A percentile compares a stretch with the other conserved stretches of the same genome.
Evolutionary conservation across 129 eudicot species (phyloP).

Genomic region (Artemisia tridentata): DNA sequence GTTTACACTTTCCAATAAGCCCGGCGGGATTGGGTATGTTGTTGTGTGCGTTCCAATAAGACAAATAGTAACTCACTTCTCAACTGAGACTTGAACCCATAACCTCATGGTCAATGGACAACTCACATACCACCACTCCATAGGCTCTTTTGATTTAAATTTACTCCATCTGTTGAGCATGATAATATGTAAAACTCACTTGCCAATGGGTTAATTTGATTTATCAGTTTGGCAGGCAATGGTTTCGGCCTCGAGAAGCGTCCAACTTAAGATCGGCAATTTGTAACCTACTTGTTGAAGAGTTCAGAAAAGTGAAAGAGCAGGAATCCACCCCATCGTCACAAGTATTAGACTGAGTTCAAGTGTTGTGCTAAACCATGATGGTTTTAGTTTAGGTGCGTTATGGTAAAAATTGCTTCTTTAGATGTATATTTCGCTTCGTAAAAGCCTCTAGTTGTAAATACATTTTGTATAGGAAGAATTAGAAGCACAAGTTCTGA

Average conservation of each 20-base stretch:
- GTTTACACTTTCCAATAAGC: no score
- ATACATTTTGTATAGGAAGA: constrained; percentile 38
- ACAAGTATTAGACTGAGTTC: neutral
- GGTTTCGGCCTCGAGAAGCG: constrained; percentile 82
- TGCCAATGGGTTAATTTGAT: constrained; percentile 19
- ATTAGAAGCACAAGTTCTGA: constrained; percentile 5
- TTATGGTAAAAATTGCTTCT: constrained; percentile 15
- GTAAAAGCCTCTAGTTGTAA: constrained; percentile 19
- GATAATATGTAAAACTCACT: constrained; percentile 8
- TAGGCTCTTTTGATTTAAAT: neutral
- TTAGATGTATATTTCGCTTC: constrained; percentile 26
- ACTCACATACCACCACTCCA: no score
- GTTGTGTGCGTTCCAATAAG: no score
- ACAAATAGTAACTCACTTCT: no score
- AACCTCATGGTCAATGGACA: no score
- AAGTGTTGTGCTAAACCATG: constrained; percentile 12
- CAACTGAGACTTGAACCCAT: no score
- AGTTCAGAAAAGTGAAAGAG: constrained; percentile 49
- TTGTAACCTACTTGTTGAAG: constrained; percentile 37
- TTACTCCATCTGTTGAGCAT: neutral
- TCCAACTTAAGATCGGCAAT: constrained; percentile 60
- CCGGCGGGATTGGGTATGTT: no score
- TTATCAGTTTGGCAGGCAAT: constrained; percentile 66
- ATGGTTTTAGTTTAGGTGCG: constrained; percentile 13
- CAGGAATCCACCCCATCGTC: constrained; percentile 16